Conservation (phyloP, 2,329 filamentous ascomycete genomes). For the Xylariomycetidae sp. region DNA sequence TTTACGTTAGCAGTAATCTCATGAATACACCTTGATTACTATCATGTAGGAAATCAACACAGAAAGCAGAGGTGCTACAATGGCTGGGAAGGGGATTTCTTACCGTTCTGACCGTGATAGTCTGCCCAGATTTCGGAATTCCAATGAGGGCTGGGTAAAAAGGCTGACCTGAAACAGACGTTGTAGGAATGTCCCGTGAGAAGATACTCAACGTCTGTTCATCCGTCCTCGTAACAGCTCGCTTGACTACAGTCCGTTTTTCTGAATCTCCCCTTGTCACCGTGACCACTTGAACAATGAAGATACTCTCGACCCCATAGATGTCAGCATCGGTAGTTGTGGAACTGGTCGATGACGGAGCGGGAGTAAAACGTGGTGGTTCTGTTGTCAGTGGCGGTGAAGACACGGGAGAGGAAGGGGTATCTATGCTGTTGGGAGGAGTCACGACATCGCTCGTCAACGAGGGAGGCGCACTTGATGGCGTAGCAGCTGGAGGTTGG, state of each 20-base stretch:
- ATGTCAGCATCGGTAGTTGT: not conserved
- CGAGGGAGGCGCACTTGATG: no score
- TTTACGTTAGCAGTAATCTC: no score
- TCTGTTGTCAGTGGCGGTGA: not conserved
- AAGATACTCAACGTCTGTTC: constrained; percentile 1
- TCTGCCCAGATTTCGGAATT: not conserved
- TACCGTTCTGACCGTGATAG: constrained; percentile 2
- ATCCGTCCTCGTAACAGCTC: not conserved
- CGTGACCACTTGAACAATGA: not conserved
- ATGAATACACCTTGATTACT: no score
- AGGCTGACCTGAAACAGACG: not conserved
- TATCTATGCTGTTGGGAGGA: no score
- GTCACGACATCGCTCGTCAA: no score
- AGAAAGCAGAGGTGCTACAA: no score
- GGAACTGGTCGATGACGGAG: not conserved
- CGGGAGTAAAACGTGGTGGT: no score
- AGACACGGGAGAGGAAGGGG: no score
- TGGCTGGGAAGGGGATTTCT: no score
- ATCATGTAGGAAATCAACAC: no score
- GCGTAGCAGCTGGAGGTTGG: no score
- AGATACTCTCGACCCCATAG: constrained; percentile 1
- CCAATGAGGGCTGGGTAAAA: constrained; percentile 1
- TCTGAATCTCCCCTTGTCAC: not conserved
- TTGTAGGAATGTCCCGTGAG: not conserved
- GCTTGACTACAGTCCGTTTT: not conserved